phyloP scores from a whole-genome alignment of 2,329 filamentous ascomycete genomes.

The Paradendryphiella salina region DNA sequence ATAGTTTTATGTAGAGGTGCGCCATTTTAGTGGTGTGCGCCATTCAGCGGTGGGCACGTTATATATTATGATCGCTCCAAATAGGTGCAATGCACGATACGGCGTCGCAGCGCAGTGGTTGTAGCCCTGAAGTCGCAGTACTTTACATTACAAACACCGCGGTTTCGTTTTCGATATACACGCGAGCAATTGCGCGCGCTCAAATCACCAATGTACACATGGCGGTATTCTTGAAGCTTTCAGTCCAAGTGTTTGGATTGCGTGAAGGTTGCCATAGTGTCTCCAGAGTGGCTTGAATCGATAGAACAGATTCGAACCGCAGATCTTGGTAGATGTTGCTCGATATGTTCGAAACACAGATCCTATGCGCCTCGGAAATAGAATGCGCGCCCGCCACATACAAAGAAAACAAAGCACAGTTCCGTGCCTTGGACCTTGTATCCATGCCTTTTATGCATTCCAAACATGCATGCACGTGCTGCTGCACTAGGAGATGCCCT shows the following conservation, averaged over 20 bases:
- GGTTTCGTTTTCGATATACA: background rate
- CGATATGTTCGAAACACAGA: slow-evolving; percentile 7
- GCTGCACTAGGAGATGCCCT: slow-evolving; percentile 16
- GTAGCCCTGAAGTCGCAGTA: too few species aligned
- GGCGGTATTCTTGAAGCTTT: slow-evolving; percentile 7
- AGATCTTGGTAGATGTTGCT: slow-evolving; percentile 15
- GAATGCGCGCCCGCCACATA: slow-evolving; percentile 20
- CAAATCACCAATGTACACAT: slow-evolving; percentile 8
- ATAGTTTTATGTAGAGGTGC: too few species aligned
- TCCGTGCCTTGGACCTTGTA: slow-evolving; percentile 12
- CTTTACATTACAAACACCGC: too few species aligned
- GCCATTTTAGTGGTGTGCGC: too few species aligned
- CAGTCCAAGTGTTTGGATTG: slow-evolving; percentile 8
- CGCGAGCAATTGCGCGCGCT: background rate
- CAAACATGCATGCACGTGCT: slow-evolving; percentile 19
- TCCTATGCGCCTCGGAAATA: slow-evolving; percentile 5
- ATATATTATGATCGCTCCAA: background rate
- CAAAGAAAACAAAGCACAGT: slow-evolving; percentile 21
- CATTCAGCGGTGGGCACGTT: too few species aligned
- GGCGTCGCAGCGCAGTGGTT: too few species aligned
- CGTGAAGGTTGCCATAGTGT: slow-evolving; percentile 6
- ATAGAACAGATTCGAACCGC: slow-evolving; percentile 17
- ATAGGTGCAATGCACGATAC: too few species aligned
- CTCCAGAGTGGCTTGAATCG: slow-evolving; percentile 12
- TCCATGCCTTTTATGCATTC: slow-evolving; percentile 19